Evolutionary conservation across 148 eudicot species (phyloP).

Genomic region (Amaranthus cruentus): DNA sequence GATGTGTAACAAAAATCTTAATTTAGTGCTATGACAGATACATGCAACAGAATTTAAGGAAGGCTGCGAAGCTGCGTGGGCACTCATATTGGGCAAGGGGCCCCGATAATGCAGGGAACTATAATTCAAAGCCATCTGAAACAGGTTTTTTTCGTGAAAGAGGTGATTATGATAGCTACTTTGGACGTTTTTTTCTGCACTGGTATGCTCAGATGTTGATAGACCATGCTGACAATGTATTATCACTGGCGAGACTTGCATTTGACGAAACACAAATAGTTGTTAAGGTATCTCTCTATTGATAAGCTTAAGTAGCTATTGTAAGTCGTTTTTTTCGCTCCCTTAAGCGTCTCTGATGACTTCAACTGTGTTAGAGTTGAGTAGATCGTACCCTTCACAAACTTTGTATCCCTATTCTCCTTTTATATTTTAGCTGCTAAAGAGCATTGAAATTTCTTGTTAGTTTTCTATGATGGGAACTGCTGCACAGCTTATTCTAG

Average conservation of each 20-base stretch:
- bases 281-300: conserved; percentile 48
- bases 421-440: not conserved
- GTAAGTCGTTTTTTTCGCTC: not conserved
- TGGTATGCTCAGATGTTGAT: conserved; percentile 57
- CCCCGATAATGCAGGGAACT: conserved; percentile 71
- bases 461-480: not conserved
- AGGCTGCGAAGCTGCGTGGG: conserved; percentile 61
- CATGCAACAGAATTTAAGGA: conserved; percentile 46
- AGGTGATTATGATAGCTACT: conserved; percentile 67
- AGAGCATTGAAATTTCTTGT: not conserved
- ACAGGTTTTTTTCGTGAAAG: conserved; percentile 62
- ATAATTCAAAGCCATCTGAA: conserved; percentile 56
- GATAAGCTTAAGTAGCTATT: not conserved
- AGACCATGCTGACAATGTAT: conserved; percentile 58
- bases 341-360: not conserved
- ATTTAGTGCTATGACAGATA: conserved; percentile 69
- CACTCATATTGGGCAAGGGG: conserved; percentile 61
- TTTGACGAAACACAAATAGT: conserved; percentile 50
- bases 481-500: not conserved
- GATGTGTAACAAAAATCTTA: conserved; percentile 10
- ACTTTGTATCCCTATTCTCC: not conserved
- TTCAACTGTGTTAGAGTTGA: not conserved
- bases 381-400: not conserved
- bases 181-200: conserved; percentile 64
- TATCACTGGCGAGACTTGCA: conserved; percentile 54